Base-by-base conservation (phyloP, 805 yeast genomes). In the Candida palmyrensis region DNA sequence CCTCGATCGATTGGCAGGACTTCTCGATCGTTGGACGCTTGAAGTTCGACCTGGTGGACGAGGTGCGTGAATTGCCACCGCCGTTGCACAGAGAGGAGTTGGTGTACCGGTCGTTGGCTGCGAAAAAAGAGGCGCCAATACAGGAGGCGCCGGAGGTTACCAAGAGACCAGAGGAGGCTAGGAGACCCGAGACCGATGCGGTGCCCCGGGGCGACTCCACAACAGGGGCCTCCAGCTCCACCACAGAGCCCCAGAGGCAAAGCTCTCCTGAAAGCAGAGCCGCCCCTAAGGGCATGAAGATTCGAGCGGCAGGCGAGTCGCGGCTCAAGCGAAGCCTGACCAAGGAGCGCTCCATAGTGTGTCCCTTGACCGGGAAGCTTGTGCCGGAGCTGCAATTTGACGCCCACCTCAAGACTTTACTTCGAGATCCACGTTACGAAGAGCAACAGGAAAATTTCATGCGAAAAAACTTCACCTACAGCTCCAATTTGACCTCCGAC, bases 1-100 rank as follows among this genome's bases (percentile, higher is more conserved):
- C 89, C 0, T 73, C 82, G 7, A 79, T 87, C 15, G 88, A 89
- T 57, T 90, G 98, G 98, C 79, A 79, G 36, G 85, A 83, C 41
- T 90, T 89, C 49, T 66, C 70, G 2, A 66, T 85, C 12, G 81
- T 85, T 6, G 86, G 79, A 31, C 76, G 80, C 2, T 66, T 88
- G 10, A 77, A 70, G 30, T 81, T 87, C 43, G 74, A 75, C 11
- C 77, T 75, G 2, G 55, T 74, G 5, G 88, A 80, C 51, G 66
- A 69, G 38, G 73, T 70, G 8, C 68, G 75, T 4, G 81, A 77
- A 32, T 57, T 79, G 32, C 66, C 73, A 1, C 45, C 50, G 7
- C 85, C 95, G 0, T 50, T 82, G 32, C 61, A 68, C 3, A 59
- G 80, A 29, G 68, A 75, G 6, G 82, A 79, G 20, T 57, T 84